A percentile compares a stretch with the other conserved stretches of the same genome.
Evolutionary conservation across 345 rosid species (phyloP).

Genomic region (Orychophragmus violaceus): DNA sequence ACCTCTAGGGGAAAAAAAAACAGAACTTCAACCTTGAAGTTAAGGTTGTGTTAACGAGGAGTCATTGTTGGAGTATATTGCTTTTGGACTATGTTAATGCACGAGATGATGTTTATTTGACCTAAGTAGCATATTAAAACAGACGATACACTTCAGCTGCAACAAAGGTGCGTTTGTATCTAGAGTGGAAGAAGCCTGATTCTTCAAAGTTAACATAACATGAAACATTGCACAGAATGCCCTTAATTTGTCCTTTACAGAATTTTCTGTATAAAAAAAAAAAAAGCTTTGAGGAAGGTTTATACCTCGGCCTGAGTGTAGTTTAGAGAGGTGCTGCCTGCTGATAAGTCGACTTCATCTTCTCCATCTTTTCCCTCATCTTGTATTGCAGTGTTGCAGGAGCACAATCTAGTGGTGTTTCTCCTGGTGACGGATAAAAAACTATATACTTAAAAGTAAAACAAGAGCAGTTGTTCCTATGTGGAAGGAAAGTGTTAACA

Average conservation of each 20-base stretch:
- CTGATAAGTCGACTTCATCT: slow-evolving; percentile 20
- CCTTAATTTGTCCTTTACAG: not conserved
- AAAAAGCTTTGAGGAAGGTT: not conserved
- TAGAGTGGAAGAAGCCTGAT: not conserved
- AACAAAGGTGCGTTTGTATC: not conserved
- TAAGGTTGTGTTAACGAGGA: too few species aligned
- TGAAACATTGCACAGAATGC: not conserved
- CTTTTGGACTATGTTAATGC: too few species aligned
- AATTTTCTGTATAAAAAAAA: not conserved
- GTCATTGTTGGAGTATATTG: too few species aligned
- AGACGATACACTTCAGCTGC: too few species aligned
- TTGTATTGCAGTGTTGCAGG: slow-evolving; percentile 78
- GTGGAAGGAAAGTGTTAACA: not conserved
- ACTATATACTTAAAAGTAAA: not conserved
- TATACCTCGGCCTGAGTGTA: not conserved
- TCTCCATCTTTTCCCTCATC: slow-evolving; percentile 57
- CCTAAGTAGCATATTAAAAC: too few species aligned
- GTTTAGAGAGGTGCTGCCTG: not conserved
- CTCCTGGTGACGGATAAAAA: slow-evolving; percentile 37
- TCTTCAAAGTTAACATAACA: slow-evolving; percentile 5
- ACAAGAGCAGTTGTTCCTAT: not conserved
- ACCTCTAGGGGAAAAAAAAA: too few species aligned
- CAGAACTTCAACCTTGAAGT: too few species aligned
- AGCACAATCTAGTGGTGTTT: slow-evolving; percentile 89
- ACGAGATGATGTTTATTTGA: too few species aligned